Evolutionary conservation across 371 early-diverging fungal species (phyloP), one percentile per base, ranked within the genome.

Genomic region (Basidiobolus meristosporus): DNA sequence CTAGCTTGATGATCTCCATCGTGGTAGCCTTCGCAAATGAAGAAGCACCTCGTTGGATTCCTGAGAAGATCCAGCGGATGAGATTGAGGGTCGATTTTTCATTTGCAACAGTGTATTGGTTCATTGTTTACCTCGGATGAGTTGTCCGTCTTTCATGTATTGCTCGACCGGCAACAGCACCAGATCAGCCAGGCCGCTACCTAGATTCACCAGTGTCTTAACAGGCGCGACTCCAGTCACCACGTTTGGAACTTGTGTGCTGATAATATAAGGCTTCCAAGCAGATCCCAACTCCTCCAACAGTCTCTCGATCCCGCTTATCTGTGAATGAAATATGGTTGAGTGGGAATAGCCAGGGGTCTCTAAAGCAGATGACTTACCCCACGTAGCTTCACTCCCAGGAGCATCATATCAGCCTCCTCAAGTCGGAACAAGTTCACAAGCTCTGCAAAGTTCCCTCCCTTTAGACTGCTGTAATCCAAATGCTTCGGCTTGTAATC

Each of bases 401-500:
- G 68, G 16, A 97, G 52, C 0, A 70, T 67, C 70, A 97, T 73
- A 39, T 82, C 79, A 1, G 92, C 90, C 3, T 80, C 88, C 39
- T 93, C 92, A 36, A 97, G 54, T 23, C 74, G 84, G 57, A 93
- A 81, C 20, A 97, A 68, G 46, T 97, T 97, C 43, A 93, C 62
- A 19, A 97, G 63, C 54, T 96, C 95, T 1, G 78, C 61, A 15
- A 83, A 44, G 56, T 87, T 73, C 15, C 87, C 77, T 41, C 73
- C 74, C 46, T 71, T 64, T 15, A 87, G 44, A 34, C 66, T 72
- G 12, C 59, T 58, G 33, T 73, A 73, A 44, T 87, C 86, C 29
- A 91, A 64, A 16, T 79, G 76, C 47, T 92, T 89, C 12, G 96
- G 91, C 53, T 96, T 95, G 62, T 95, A 97, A 56, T 97, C 98